These are phyloP conservation scores for Colletotrichum horii DNA, from an alignment of 2,329 filamentous ascomycete genomes.

Conservation along the genomic window DNA sequence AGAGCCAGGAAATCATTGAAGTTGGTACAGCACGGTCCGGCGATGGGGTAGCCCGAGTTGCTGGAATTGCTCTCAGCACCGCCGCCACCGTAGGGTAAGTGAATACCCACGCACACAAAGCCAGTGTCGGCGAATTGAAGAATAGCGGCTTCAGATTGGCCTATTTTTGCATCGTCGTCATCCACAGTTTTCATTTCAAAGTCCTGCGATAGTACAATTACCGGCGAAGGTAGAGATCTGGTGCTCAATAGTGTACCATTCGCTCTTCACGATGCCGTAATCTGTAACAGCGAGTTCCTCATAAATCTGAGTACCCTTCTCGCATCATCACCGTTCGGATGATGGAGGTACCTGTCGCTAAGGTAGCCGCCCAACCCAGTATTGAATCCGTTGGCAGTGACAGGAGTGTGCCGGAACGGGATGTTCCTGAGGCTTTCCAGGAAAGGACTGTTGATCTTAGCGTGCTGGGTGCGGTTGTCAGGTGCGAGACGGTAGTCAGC, in stretches of 20 bases:
- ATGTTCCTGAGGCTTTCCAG: conserved; percentile 27
- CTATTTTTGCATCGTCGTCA: conserved; percentile 8
- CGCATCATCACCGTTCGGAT: neutral
- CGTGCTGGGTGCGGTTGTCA: conserved; percentile 23
- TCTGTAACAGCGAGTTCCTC: conserved; percentile 28
- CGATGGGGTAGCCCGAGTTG: too few species aligned
- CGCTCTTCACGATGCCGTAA: conserved; percentile 26
- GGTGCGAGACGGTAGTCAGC: too few species aligned
- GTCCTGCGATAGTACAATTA: conserved; percentile 8
- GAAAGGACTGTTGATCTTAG: conserved; percentile 28
- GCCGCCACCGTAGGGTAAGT: conserved; percentile 30
- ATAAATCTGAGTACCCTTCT: conserved; percentile 38
- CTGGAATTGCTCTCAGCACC: too few species aligned
- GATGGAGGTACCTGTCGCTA: conserved; percentile 26
- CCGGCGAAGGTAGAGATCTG: conserved; percentile 31
- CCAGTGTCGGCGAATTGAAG: conserved; percentile 14
- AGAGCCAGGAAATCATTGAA: too few species aligned
- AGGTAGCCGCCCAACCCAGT: conserved; percentile 40
- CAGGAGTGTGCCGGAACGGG: conserved; percentile 23
- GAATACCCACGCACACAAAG: conserved; percentile 29
- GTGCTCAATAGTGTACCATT: conserved; percentile 34
- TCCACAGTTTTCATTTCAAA: neutral
- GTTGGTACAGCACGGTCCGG: too few species aligned
- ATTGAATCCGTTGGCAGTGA: neutral
- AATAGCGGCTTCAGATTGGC: conserved; percentile 32